Evolutionary conservation across 2,329 filamentous ascomycete species (phyloP).

Genomic region (Exophiala aquamarina): DNA sequence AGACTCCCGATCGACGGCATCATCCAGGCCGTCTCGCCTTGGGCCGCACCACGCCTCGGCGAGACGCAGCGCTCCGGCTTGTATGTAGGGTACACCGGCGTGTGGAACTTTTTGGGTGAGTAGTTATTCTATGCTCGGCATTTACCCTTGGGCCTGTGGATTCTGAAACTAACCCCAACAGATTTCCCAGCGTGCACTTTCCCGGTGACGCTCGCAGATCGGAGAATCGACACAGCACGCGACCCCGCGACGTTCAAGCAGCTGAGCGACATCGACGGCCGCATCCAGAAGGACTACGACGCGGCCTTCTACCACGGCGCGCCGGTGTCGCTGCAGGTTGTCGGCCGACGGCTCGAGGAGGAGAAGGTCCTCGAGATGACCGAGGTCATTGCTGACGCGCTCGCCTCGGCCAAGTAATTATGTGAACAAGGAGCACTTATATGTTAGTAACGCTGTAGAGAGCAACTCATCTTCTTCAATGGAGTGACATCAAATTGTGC

Average conservation of each 20-base stretch:
- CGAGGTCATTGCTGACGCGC: conserved; percentile 35
- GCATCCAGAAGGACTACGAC: conserved; percentile 32
- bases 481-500: no score
- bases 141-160: not conserved
- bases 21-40: conserved; percentile 34
- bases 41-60: conserved; percentile 36
- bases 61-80: conserved; percentile 26
- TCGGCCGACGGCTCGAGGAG: conserved; percentile 33
- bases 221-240: conserved; percentile 20
- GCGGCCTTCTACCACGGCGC: conserved; percentile 34
- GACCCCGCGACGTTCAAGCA: conserved; percentile 26
- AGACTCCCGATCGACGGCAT: conserved; percentile 37
- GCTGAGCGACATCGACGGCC: conserved; percentile 30
- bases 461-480: no score
- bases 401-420: conserved; percentile 23
- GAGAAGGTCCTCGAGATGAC: conserved; percentile 39
- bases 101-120: conserved; percentile 32
- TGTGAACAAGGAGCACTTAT: no score
- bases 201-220: conserved; percentile 29
- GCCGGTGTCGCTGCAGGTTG: conserved; percentile 33
- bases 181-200: conserved; percentile 28
- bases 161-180: not conserved
- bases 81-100: conserved; percentile 32
- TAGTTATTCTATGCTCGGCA: not conserved
- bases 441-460: no score